Evolutionary conservation across 129 eudicot species (phyloP).

Genomic region (Heracleum sosnowskyi): DNA sequence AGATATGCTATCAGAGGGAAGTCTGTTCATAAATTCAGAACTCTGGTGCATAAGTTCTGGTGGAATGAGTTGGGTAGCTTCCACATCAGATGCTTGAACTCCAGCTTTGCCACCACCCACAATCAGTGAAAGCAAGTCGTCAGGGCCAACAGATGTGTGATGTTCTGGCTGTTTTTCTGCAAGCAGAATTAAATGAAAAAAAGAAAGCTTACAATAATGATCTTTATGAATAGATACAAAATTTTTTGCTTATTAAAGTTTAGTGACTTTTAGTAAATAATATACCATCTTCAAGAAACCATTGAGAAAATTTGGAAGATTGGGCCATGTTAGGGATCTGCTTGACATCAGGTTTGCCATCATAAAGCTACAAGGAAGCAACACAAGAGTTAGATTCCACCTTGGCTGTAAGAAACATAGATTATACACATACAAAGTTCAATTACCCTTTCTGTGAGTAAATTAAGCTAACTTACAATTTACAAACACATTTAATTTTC

Average conservation of each 20-base stretch:
- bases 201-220: not conserved
- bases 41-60: constrained; percentile 25
- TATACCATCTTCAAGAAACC: constrained; percentile 85
- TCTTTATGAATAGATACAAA: not conserved
- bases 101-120: constrained; percentile 61
- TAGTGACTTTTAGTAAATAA: not conserved
- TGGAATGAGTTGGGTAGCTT: constrained; percentile 21
- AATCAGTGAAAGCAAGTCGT: constrained; percentile 65
- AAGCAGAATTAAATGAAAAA: constrained; percentile 4
- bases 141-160: constrained; percentile 39
- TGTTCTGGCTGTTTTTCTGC: constrained; percentile 51
- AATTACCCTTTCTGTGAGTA: not conserved
- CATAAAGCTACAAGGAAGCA: constrained; percentile 29
- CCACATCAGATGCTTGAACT: constrained; percentile 26
- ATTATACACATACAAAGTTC: not conserved
- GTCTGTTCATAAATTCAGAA: constrained; percentile 23
- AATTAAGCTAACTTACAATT: not conserved
- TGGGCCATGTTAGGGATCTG: constrained; percentile 37
- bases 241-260: not conserved
- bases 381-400: not conserved
- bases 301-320: constrained; percentile 80
- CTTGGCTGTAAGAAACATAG: not conserved
- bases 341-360: constrained; percentile 44
- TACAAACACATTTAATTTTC: not conserved
- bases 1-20: constrained; percentile 13